Percentiles rank a stretch among this genome's conserved stretches.
phyloP scores from a whole-genome alignment of 495 filamentous ascomycete species.

The Saxispiralis lemnorum region DNA sequence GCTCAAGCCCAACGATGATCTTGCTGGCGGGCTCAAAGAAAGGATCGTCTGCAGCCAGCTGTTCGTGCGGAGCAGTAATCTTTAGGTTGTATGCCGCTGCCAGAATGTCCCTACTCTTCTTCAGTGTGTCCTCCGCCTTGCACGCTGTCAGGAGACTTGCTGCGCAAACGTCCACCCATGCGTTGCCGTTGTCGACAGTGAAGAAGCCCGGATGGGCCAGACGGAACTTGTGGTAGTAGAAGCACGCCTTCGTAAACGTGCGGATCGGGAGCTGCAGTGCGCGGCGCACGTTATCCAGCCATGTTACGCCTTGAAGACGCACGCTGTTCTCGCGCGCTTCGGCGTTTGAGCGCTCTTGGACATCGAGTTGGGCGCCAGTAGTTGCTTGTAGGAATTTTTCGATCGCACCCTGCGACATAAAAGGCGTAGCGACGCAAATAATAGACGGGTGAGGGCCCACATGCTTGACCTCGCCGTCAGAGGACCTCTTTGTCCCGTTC shows the following conservation, averaged over 20 bases:
- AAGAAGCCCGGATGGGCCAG: constrained; percentile 49
- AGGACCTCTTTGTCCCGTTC: constrained; percentile 10
- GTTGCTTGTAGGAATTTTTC: constrained; percentile 1
- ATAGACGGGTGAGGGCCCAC: constrained; percentile 49
- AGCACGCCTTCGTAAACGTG: constrained; percentile 67
- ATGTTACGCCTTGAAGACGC: constrained; percentile 57
- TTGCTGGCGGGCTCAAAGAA: constrained; percentile 59
- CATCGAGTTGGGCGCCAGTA: constrained; percentile 33
- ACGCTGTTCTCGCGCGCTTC: constrained; percentile 49
- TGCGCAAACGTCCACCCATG: constrained; percentile 55
- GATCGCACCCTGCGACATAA: constrained; percentile 27
- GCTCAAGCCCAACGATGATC: constrained; percentile 69
- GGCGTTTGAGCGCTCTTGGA: constrained; percentile 40
- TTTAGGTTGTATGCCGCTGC: constrained; percentile 80
- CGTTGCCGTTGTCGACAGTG: constrained; percentile 5
- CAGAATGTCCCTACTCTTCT: constrained; percentile 86
- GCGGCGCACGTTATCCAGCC: constrained; percentile 63
- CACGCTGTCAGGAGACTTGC: constrained; percentile 81
- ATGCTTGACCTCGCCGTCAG: constrained; percentile 11
- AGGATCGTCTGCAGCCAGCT: constrained; percentile 63
- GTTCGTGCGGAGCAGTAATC: constrained; percentile 42
- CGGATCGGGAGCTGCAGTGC: constrained; percentile 61
- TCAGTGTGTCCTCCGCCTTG: constrained; percentile 94
- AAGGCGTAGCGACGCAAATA: constrained; percentile 52
- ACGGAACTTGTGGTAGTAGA: constrained; percentile 80